A percentile compares a stretch with the other conserved stretches of the same genome.
These are phyloP conservation scores for Viridothelium virens DNA, from an alignment of 495 filamentous ascomycete genomes.

Conservation along the genomic window DNA sequence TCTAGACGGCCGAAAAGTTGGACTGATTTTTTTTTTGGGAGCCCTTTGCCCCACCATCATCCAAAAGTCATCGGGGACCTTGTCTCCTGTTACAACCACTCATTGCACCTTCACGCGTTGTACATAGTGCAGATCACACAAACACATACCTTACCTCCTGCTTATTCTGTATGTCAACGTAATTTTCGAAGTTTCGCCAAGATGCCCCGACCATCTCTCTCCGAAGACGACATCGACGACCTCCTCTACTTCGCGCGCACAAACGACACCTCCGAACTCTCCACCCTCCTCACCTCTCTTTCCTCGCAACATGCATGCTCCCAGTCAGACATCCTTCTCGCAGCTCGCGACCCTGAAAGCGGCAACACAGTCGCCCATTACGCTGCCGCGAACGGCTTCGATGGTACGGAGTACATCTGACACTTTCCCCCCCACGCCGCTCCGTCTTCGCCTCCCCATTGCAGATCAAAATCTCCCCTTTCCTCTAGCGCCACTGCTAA, in stretches of 20 bases:
- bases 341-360: slow-evolving; percentile 60
- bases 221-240: slow-evolving; percentile 75
- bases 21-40: not conserved
- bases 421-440: not conserved
- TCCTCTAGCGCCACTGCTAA: not conserved
- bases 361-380: slow-evolving; percentile 75
- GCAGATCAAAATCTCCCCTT: not conserved
- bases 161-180: not conserved
- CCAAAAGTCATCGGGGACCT: not conserved
- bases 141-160: not conserved
- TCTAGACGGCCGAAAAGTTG: not conserved
- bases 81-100: not conserved
- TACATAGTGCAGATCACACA: not conserved
- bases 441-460: slow-evolving; percentile 33
- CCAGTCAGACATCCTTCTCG: slow-evolving; percentile 50
- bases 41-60: not conserved
- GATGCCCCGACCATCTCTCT: slow-evolving; percentile 36
- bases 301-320: slow-evolving; percentile 46
- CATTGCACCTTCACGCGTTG: not conserved
- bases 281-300: slow-evolving; percentile 50
- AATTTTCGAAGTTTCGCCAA: not conserved
- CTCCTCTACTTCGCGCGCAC: slow-evolving; percentile 75
- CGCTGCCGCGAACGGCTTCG: slow-evolving; percentile 71
- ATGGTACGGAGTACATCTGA: not conserved
- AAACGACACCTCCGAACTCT: slow-evolving; percentile 64